Evolutionary conservation across 2,329 filamentous ascomycete genomes (phyloP).

Genomic region (Helotiales sp.): DNA sequence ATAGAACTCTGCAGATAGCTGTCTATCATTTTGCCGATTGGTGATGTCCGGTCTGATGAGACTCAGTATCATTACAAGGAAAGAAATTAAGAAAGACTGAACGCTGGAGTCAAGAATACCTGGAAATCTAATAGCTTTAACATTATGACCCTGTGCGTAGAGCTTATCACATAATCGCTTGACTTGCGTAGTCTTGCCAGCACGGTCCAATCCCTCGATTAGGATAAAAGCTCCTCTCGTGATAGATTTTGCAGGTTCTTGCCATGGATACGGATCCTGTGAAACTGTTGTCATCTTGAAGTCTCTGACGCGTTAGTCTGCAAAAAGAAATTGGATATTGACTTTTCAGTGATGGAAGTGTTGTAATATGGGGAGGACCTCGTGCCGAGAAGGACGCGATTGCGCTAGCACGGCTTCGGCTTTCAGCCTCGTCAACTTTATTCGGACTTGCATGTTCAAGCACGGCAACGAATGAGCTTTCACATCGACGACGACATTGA

Average conservation of each 20-base stretch:
- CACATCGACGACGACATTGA: not conserved
- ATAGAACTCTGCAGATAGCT: constrained; percentile 64
- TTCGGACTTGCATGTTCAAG: constrained; percentile 1
- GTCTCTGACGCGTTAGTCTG: not conserved
- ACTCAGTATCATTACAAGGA: constrained; percentile 13
- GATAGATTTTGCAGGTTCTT: constrained; percentile 36
- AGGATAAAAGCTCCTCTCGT: constrained; percentile 67
- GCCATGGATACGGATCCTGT: constrained; percentile 30
- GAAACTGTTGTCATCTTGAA: constrained; percentile 24
- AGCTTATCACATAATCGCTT: constrained; percentile 59
- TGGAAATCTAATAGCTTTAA: constrained; percentile 69
- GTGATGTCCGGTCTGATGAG: constrained; percentile 64
- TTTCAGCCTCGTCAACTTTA: constrained; percentile 21
- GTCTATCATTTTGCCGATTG: constrained; percentile 72
- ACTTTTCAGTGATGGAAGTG: not conserved
- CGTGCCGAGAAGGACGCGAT: constrained; percentile 1
- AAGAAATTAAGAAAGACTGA: not conserved
- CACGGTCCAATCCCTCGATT: constrained; percentile 73
- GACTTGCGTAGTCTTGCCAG: constrained; percentile 76
- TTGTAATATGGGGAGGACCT: not conserved
- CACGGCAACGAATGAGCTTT: not conserved
- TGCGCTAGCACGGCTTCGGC: not conserved
- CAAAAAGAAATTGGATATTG: not conserved
- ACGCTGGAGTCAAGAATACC: constrained; percentile 49
- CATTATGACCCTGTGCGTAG: constrained; percentile 53